Evolutionary conservation across 805 yeast species (phyloP).

Genomic region (Metschnikowia sp.): DNA sequence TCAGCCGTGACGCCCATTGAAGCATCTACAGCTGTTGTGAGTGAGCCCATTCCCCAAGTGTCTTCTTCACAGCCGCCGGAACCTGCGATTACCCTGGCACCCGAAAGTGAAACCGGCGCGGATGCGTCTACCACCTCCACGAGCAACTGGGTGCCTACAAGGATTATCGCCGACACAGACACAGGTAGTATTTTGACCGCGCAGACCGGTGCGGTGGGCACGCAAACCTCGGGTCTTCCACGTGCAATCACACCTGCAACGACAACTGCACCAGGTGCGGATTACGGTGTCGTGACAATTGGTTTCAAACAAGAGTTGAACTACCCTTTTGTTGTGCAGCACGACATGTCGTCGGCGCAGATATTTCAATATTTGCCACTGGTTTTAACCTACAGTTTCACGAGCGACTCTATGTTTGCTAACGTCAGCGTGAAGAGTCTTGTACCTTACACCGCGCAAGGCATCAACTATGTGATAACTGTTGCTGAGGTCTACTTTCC

Average conservation of each 20-base stretch:
- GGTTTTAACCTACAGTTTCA: slow-evolving; percentile 63
- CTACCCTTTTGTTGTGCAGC: slow-evolving; percentile 76
- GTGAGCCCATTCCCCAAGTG: not conserved
- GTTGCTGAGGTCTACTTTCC: slow-evolving; percentile 90
- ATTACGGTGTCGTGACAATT: slow-evolving; percentile 58
- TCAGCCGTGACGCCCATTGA: too few species aligned
- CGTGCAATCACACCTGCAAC: slow-evolving; percentile 71
- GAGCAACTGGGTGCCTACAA: slow-evolving; percentile 36
- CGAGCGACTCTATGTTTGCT: slow-evolving; percentile 19
- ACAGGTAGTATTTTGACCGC: slow-evolving; percentile 9
- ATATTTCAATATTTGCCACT: slow-evolving; percentile 81
- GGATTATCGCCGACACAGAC: slow-evolving; percentile 25
- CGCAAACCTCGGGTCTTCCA: slow-evolving; percentile 56
- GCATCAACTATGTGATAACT: slow-evolving; percentile 64
- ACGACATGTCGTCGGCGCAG: slow-evolving; percentile 77
- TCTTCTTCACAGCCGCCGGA: not conserved
- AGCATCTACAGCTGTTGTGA: not conserved
- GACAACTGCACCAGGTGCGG: slow-evolving; percentile 43
- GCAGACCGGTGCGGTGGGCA: slow-evolving; percentile 5
- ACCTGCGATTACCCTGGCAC: not conserved
- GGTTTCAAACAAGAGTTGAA: slow-evolving; percentile 79
- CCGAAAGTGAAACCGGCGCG: not conserved
- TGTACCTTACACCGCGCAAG: slow-evolving; percentile 65
- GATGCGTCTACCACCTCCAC: slow-evolving; percentile 9
- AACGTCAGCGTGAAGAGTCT: slow-evolving; percentile 62